phyloP scores from a whole-genome alignment of 176 grass and related monocot species.

The Hyparrhenia diplandra region DNA sequence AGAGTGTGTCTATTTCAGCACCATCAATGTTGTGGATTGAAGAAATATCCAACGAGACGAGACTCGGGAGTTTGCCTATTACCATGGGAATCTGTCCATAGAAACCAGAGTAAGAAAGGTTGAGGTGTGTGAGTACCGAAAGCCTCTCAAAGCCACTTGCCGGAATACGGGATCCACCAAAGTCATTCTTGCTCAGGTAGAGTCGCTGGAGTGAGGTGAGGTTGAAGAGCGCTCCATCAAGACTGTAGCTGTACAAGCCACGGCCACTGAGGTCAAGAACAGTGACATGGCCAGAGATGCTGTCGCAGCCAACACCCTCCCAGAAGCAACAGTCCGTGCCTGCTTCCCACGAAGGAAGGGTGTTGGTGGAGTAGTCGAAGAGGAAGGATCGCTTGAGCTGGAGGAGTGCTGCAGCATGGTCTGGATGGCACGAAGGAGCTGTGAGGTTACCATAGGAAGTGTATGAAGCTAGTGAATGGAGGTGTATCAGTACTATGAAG shows the following conservation, averaged over 20 bases:
- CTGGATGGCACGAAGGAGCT: constrained; percentile 10
- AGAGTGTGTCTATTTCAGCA: too few relatives aligned
- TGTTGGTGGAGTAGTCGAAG: neutral
- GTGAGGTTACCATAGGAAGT: neutral
- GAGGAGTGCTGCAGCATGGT: too few relatives aligned
- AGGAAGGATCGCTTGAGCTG: constrained; percentile 10
- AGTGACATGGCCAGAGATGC: neutral
- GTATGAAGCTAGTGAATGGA: neutral
- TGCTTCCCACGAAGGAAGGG: neutral
- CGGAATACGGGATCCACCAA: too few relatives aligned
- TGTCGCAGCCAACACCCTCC: constrained; percentile 17
- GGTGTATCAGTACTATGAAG: too few relatives aligned
- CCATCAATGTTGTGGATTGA: too few relatives aligned
- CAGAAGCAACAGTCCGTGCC: constrained; percentile 20
- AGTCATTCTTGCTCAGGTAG: too few relatives aligned
- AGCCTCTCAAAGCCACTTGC: too few relatives aligned
- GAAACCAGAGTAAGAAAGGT: constrained; percentile 41
- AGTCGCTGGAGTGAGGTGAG: too few relatives aligned
- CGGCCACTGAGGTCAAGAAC: constrained; percentile 22
- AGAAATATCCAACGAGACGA: constrained; percentile 41
- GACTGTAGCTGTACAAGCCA: too few relatives aligned
- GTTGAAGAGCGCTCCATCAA: too few relatives aligned
- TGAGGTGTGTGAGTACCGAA: constrained; percentile 39
- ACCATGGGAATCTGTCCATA: constrained; percentile 31
- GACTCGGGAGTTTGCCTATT: constrained; percentile 38